phyloP scores from a whole-genome alignment of 768 basidiomycete species.

The Pulveroboletus sp. region DNA sequence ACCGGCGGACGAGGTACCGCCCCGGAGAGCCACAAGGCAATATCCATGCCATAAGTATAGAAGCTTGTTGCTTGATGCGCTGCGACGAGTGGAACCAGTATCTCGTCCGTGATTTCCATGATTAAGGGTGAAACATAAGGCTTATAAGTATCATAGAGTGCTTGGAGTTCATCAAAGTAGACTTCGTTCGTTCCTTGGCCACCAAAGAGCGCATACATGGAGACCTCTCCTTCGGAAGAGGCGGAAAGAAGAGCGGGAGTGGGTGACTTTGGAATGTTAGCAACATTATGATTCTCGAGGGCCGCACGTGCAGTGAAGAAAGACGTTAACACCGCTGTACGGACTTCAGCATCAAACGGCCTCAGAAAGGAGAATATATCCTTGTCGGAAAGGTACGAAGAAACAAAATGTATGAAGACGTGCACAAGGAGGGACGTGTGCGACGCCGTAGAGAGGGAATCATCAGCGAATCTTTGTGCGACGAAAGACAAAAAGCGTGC shows the following conservation, averaged over 20 bases:
- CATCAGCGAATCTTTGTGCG: constrained; percentile 55
- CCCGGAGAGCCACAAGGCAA: constrained; percentile 79
- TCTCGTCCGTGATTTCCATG: constrained; percentile 51
- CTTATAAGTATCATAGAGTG: constrained; percentile 85
- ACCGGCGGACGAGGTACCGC: constrained; percentile 65
- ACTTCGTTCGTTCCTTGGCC: constrained; percentile 98
- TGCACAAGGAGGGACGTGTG: constrained; percentile 66
- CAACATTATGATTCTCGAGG: constrained; percentile 53
- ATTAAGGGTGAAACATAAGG: constrained; percentile 80
- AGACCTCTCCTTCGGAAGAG: constrained; percentile 56
- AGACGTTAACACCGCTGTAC: constrained; percentile 69
- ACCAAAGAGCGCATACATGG: constrained; percentile 90
- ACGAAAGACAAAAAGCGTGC: constrained; percentile 81
- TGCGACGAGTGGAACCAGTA: constrained; percentile 68
- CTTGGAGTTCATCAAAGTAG: constrained; percentile 94
- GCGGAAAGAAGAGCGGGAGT: constrained; percentile 67
- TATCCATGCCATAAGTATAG: constrained; percentile 79
- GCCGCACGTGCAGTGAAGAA: constrained; percentile 76
- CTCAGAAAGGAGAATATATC: constrained; percentile 84
- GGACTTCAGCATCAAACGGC: constrained; percentile 66
- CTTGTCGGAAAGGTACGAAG: constrained; percentile 60
- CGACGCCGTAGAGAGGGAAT: constrained; percentile 47
- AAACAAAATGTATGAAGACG: constrained; percentile 73
- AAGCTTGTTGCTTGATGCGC: constrained; percentile 52
- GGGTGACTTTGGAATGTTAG: constrained; percentile 54